phyloP scores from a whole-genome alignment of 208 protist genomes.

The Porcisia hertigi region DNA sequence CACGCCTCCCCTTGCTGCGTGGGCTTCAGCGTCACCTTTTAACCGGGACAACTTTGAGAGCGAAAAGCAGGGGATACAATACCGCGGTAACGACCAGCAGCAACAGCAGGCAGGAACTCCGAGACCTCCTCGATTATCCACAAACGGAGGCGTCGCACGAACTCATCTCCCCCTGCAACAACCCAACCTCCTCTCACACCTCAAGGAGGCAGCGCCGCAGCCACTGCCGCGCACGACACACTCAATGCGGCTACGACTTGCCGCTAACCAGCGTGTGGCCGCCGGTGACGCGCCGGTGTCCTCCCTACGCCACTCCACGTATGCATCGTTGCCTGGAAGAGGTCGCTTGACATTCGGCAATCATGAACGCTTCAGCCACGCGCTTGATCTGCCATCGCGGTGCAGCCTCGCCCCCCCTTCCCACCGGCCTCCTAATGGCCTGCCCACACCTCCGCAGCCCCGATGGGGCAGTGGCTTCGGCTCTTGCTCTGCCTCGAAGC shows the following conservation, averaged over 20 bases:
- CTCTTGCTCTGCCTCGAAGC: background rate
- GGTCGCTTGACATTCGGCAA: background rate
- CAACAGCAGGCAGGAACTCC: background rate
- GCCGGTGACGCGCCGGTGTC: conserved; percentile 10
- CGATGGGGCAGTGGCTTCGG: background rate
- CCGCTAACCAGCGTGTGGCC: conserved; percentile 11
- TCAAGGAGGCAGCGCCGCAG: background rate
- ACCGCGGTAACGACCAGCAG: background rate
- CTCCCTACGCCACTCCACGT: conserved; percentile 12
- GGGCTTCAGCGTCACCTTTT: background rate
- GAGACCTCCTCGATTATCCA: background rate
- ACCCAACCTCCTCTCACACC: background rate
- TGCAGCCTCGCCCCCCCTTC: background rate
- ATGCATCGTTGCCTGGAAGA: background rate
- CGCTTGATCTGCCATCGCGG: background rate
- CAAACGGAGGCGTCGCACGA: background rate
- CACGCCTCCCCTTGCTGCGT: background rate
- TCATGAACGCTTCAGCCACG: background rate
- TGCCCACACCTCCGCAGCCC: background rate
- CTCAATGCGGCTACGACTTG: conserved; percentile 12
- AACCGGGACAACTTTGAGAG: background rate
- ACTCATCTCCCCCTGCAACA: background rate
- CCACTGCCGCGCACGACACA: conserved; percentile 6
- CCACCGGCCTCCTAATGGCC: background rate
- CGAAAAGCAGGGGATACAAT: background rate